Evolutionary conservation across 2,329 filamentous ascomycete genomes (phyloP).

Genomic region (Emydomyces testavorans): DNA sequence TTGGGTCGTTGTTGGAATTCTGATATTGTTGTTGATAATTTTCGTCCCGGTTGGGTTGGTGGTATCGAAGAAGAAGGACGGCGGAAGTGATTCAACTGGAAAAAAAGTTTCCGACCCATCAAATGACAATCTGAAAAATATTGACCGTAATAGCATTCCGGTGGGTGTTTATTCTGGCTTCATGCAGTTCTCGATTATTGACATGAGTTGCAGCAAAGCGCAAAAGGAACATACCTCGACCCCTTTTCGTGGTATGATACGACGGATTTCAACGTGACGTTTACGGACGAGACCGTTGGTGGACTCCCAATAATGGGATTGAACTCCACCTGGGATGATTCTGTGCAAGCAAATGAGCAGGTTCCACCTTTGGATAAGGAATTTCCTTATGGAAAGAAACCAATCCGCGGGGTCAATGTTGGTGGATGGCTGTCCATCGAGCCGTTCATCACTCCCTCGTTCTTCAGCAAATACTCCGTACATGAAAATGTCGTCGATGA

Average conservation of each 20-base stretch:
- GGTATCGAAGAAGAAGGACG: constrained; percentile 50
- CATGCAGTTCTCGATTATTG: constrained; percentile 7
- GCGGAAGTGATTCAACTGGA: constrained; percentile 16
- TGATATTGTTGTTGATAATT: constrained; percentile 50
- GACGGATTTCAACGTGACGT: constrained; percentile 84
- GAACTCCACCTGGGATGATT: constrained; percentile 76
- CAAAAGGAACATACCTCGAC: constrained; percentile 66
- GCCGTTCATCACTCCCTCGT: constrained; percentile 87
- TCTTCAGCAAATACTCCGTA: constrained; percentile 59
- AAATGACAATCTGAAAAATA: constrained; percentile 42
- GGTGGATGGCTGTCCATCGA: constrained; percentile 92
- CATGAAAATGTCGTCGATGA: constrained; percentile 68
- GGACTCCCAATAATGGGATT: constrained; percentile 86
- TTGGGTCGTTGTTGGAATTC: constrained; percentile 46
- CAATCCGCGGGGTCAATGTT: constrained; percentile 80
- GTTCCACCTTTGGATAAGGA: constrained; percentile 64
- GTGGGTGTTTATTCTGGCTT: constrained; percentile 22
- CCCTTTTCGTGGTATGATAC: constrained; percentile 90
- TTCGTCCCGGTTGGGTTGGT: constrained; percentile 57
- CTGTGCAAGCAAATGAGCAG: constrained; percentile 60
- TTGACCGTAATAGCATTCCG: constrained; percentile 50
- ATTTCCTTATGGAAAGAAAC: constrained; percentile 68
- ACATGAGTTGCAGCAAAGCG: constrained; percentile 37
- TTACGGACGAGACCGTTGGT: constrained; percentile 73
- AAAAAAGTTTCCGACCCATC: constrained; percentile 22